Base-by-base conservation (phyloP, 257 asterid species). In the Mitragyna speciosa region DNA sequence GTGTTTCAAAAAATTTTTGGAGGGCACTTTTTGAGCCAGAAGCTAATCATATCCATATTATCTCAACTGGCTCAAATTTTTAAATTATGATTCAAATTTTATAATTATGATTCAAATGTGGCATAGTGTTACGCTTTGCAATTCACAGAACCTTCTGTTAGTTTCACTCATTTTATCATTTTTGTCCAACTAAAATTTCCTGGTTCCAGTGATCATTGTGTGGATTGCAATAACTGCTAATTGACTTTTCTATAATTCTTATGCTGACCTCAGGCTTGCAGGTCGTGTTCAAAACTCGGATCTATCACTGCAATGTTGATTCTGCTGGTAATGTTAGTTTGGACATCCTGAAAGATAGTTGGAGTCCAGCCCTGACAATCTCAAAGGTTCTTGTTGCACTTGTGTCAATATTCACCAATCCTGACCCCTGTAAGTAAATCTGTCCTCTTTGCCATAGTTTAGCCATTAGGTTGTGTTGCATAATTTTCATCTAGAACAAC, bases 331-430 rank as follows among this genome's bases (percentile, higher is more conserved):
- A 87, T 77, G 97, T 95, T 49, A 89, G 92, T 84, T 83, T 95
- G 89, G 96, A 90, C 85, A 93, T 93, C 77, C 85, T 95, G 92
- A 91, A 91, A 86, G 98, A 95, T 73, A 91, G 91, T 36, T 95
- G 99, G 99, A 95, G 98, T 77, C 99, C 99, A 0, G 97, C 99
- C 58, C 85, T 95, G 78, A 95, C 99, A 51, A 91, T 95, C 82
- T 92, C 98, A 0, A 95, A 89, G 84, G 91, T 95, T 79, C 86
- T 95, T 64, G 87, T 92, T 77, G 97, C 97, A 2, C 92, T 95
- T 81, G 85, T 92, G 85, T 95, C 97, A 36, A 89, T 95, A 72
- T 93, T 93, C 80, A 89, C 91, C 75, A 87, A 82, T 77, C 97
- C 99, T 61, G 96, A 90, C 75, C 79, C 96, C 31, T 82, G 97